These are phyloP conservation scores for Neonectria ditissima DNA, from an alignment of 2,329 filamentous ascomycete genomes.

Conservation along the genomic window DNA sequence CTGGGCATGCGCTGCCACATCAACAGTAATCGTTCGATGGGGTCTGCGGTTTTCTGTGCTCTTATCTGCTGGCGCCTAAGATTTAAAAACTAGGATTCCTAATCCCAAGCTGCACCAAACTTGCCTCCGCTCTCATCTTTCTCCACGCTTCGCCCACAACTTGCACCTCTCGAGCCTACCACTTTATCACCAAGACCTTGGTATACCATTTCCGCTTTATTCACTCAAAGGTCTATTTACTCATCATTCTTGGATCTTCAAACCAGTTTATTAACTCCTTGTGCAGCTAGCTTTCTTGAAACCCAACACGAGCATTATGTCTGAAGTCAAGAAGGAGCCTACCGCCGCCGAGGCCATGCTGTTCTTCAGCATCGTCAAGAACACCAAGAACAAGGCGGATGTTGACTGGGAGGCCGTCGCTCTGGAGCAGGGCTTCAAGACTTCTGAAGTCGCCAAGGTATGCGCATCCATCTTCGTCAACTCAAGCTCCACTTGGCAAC, in stretches of 20 bases:
- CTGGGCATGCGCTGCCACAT: not conserved
- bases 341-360: slow-evolving; percentile 57
- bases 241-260: not conserved
- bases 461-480: slow-evolving; percentile 16
- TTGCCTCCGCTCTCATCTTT: slow-evolving; percentile 1
- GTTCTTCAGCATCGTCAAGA: slow-evolving; percentile 59
- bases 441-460: slow-evolving; percentile 59
- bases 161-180: not conserved
- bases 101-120: not conserved
- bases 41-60: not conserved
- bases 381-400: slow-evolving; percentile 56
- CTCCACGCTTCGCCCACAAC: not conserved
- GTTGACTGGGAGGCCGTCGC: slow-evolving; percentile 64
- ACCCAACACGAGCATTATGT: slow-evolving; percentile 42
- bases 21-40: not conserved
- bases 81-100: not conserved
- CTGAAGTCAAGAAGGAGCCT: slow-evolving; percentile 51
- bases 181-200: not conserved
- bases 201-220: not conserved
- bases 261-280: not conserved
- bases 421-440: slow-evolving; percentile 57
- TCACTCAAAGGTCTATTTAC: not conserved
- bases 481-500: not conserved
- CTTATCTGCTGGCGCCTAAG: not conserved
- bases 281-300: not conserved